phyloP scores from a whole-genome alignment of 1,139 yeast species.

The Blastobotrys persicus region DNA sequence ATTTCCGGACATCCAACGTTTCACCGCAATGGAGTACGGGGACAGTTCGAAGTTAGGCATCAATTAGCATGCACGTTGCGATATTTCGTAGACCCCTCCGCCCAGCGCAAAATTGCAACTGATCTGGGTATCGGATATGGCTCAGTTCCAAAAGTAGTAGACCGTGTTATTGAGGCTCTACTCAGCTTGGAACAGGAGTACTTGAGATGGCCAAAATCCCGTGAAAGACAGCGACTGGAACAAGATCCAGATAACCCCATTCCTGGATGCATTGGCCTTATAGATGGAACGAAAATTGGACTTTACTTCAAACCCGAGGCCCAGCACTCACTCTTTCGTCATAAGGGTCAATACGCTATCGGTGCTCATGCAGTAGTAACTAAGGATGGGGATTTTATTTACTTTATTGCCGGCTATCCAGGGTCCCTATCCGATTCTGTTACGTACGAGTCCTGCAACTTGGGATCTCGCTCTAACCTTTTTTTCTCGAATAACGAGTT shows the following conservation, averaged over 20 bases:
- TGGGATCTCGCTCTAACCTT: neutral
- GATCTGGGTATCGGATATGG: neutral
- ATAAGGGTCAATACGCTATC: neutral
- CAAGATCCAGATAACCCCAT: neutral
- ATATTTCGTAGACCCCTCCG: neutral
- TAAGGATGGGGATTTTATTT: neutral
- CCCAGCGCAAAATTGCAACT: neutral
- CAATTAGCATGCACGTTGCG: neutral
- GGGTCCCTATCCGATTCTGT: neutral
- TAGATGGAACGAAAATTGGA: neutral
- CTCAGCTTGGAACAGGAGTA: neutral
- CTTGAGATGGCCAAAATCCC: neutral
- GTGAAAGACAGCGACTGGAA: neutral
- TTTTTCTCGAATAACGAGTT: neutral
- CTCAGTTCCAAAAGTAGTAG: neutral
- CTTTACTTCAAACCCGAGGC: neutral
- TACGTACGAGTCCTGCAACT: neutral
- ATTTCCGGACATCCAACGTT: neutral
- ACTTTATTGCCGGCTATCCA: neutral
- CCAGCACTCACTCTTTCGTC: neutral
- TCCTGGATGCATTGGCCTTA: neutral
- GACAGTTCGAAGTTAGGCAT: neutral
- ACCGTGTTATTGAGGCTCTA: neutral
- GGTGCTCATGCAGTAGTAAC: neutral
- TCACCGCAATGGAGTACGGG: neutral